Base-by-base conservation (phyloP, 2,329 filamentous ascomycete genomes). In the Xylaria sp. region DNA sequence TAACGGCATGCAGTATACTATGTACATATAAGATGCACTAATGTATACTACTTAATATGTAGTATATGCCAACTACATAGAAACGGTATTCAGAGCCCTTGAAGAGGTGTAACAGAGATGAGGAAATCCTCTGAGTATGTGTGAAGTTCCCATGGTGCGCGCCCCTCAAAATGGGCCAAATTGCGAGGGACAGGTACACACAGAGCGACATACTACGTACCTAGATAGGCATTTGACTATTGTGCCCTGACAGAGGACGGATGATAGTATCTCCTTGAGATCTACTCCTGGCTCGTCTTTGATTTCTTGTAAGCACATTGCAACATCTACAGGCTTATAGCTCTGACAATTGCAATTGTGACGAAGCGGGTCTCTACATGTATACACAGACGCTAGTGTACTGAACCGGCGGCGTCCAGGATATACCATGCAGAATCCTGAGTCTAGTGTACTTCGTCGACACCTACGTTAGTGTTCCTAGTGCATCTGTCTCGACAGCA, bases 161-260 rank as follows among this genome's bases (percentile, higher is more conserved):
- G 36, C 66, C 51, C 62, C 49, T 55, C 25, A 41, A 62, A 58
- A 51, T 52, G 62, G 62, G 57, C 13, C 41, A 25, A 55, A n/a
- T 46, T 55, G 57, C 33, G 57, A 65, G 48, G 13, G 36, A 55
- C 51, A 18, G 18, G 41, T 46, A 46, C 18, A n/a, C 13, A 46
- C 33, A 36, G 1, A 36, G 33, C 7, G 1, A 10, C 10, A 1
- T 36, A 36, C 7, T 10, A 36, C 9, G 41, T 18, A n/a, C 18
- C 7, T 10, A 36, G 10, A 15, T 7, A n/a, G 1, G 18, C 15
- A 18, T 4, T 46, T 46, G 18, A 18, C 18, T 46, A 43, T 43
- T 15, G 18, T 46, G 13, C 15, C 18, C 7, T n/a, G 6, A n/a
- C 18, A 46, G 13, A 18, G 13, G 41, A 28, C 20, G 13, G 31